Evolutionary conservation across 1,284 basidiomycete genomes (phyloP).

Genomic region (Sphaerobolus stellatus): DNA sequence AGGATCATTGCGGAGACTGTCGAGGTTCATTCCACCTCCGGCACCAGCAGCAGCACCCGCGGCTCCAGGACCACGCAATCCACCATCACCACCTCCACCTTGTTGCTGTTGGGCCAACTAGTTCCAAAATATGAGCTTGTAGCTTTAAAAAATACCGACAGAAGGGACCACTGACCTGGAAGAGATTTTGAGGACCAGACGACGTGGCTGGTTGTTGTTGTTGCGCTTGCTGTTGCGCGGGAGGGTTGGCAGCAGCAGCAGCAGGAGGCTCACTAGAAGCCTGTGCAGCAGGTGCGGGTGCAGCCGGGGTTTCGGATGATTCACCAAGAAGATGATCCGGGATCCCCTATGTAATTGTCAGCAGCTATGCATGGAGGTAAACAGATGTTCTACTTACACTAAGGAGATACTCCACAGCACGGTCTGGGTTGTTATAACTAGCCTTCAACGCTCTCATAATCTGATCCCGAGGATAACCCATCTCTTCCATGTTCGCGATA

Average conservation of each 20-base stretch:
- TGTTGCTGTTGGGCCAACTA: slow-evolving; percentile 70
- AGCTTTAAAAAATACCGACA: not conserved
- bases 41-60: slow-evolving; percentile 36
- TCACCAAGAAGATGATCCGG: slow-evolving; percentile 68
- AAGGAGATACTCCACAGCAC: slow-evolving; percentile 97
- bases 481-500: slow-evolving; percentile 83
- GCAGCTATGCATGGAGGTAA: not conserved
- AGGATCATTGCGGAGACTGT: slow-evolving; percentile 57
- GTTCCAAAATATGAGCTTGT: slow-evolving; percentile 12
- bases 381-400: slow-evolving; percentile 71
- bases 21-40: slow-evolving; percentile 44
- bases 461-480: slow-evolving; percentile 92
- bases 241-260: no score
- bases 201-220: slow-evolving; percentile 33
- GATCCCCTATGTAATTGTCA: slow-evolving; percentile 61
- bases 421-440: slow-evolving; percentile 97
- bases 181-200: slow-evolving; percentile 66
- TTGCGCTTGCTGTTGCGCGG: no score
- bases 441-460: slow-evolving; percentile 87
- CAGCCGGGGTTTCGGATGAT: slow-evolving; percentile 36
- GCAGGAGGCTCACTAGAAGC: no score
- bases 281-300: slow-evolving; percentile 37
- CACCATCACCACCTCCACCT: slow-evolving; percentile 22
- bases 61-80: slow-evolving; percentile 29
- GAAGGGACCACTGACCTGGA: slow-evolving; percentile 52